Conservation (phyloP, 768 basidiomycete genomes). For the Naganishia friedmannii region DNA sequence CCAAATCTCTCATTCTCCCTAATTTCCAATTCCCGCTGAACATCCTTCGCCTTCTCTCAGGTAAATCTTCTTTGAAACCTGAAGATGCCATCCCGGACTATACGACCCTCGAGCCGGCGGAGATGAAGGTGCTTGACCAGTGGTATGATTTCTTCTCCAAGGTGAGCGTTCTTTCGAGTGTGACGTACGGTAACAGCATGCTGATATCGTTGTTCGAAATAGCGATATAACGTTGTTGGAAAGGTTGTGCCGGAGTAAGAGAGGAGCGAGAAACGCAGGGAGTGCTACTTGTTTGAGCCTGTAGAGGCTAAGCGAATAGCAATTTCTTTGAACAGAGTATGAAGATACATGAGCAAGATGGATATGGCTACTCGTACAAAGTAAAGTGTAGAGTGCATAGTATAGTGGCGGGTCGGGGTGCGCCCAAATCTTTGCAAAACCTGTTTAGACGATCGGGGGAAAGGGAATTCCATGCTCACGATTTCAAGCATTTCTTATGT, state of each 20-base stretch:
- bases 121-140: slow-evolving; percentile 76
- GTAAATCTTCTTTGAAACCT: slow-evolving; percentile 78
- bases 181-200: background rate
- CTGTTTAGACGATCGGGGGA: too few relatives aligned
- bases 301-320: too few relatives aligned
- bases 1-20: background rate
- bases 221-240: slow-evolving; percentile 85
- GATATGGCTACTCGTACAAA: too few relatives aligned
- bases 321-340: too few relatives aligned
- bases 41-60: slow-evolving; percentile 12
- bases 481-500: too few relatives aligned
- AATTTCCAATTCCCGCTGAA: background rate
- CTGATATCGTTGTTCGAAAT: background rate
- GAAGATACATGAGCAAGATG: too few relatives aligned
- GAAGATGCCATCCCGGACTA: slow-evolving; percentile 88
- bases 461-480: too few relatives aligned
- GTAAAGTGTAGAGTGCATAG: too few relatives aligned
- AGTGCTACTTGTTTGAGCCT: background rate
- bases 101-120: slow-evolving; percentile 66
- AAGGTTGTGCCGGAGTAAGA: slow-evolving; percentile 54
- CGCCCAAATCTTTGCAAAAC: too few relatives aligned
- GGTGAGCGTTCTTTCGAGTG: slow-evolving; percentile 51
- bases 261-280: background rate
- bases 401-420: too few relatives aligned
- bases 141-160: slow-evolving; percentile 86